Conservation (phyloP, 2,329 filamentous ascomycete species). For the Pseudogymnoascus verrucosus region DNA sequence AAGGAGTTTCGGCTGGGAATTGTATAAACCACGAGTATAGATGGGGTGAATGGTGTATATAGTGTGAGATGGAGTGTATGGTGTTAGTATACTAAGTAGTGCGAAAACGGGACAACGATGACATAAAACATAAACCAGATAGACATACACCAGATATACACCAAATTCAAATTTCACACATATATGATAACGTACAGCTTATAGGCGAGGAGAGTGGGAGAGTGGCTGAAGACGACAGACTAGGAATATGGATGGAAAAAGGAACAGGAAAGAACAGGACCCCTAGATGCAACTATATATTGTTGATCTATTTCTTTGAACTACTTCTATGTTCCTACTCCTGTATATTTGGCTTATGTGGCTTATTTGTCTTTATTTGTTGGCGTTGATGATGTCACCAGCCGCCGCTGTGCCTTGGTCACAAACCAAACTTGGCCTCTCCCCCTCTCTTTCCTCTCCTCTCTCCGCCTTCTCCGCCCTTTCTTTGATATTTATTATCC, state of each 20-base stretch:
- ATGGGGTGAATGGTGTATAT: background rate
- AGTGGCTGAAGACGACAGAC: background rate
- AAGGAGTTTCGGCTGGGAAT: background rate
- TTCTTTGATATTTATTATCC: background rate
- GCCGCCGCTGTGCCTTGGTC: background rate
- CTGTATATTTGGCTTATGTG: background rate
- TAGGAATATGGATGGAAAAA: background rate
- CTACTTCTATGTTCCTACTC: background rate
- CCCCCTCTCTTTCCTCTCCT: background rate
- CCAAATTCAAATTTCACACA: background rate
- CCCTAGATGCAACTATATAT: background rate
- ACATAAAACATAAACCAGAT: background rate
- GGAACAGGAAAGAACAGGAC: background rate
- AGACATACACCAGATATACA: background rate
- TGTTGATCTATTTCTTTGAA: background rate
- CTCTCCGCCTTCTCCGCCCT: background rate
- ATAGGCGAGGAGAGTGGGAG: background rate
- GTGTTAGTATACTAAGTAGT: background rate
- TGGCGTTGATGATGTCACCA: background rate
- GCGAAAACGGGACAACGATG: background rate
- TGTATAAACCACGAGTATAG: background rate
- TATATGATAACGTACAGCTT: background rate
- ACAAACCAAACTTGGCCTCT: background rate
- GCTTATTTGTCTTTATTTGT: background rate
- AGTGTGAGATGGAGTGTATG: background rate